Evolutionary conservation across 139 green algal genomes (phyloP), one percentile per base, ranked within the genome.

Genomic region (Picochlorum sp.): DNA sequence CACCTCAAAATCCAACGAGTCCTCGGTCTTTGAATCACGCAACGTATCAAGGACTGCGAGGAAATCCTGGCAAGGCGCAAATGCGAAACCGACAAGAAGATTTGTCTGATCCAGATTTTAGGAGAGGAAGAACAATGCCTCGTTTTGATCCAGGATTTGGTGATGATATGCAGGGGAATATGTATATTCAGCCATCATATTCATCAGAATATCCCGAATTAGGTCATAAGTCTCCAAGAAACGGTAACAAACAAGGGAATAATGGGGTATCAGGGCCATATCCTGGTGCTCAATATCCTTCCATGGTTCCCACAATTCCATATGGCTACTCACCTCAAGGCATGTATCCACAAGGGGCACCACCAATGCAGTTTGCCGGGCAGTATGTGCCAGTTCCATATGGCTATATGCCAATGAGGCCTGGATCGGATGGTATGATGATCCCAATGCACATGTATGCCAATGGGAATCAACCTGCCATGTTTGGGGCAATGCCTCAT

Each of bases 71-170:
- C 50, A 80, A 80, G 53, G 72, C 72, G 1, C 56, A 70, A 37
- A 61, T 74, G 30, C 63, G 72, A 26, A 80, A 80, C 47, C 57
- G 53, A 22, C 33, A 70, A 41, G 58, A 70, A 26, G 72, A 80
- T 33, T 10, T 78, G 33, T 36, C 57, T 20, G 72, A 79, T 50
- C 72, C 72, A 5, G 71, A 78, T 69, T 78, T 76, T 31, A 45
- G 69, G 9, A 50, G 71, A 12, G 50, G 61, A 29, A 35, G 31
- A 39, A 14, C n/a, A n/a, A n/a, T n/a, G n/a, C n/a, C n/a, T n/a
- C n/a, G n/a, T n/a, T n/a, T n/a, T n/a, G n/a, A n/a, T n/a, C n/a
- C n/a, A n/a, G n/a, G n/a, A n/a, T n/a, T n/a, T n/a, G n/a, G n/a
- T n/a, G n/a, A n/a, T n/a, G n/a, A n/a, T n/a, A n/a, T n/a, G n/a